Conservation (phyloP, 139 green algal genomes). For the Chlamydomonas sphaeroides region DNA sequence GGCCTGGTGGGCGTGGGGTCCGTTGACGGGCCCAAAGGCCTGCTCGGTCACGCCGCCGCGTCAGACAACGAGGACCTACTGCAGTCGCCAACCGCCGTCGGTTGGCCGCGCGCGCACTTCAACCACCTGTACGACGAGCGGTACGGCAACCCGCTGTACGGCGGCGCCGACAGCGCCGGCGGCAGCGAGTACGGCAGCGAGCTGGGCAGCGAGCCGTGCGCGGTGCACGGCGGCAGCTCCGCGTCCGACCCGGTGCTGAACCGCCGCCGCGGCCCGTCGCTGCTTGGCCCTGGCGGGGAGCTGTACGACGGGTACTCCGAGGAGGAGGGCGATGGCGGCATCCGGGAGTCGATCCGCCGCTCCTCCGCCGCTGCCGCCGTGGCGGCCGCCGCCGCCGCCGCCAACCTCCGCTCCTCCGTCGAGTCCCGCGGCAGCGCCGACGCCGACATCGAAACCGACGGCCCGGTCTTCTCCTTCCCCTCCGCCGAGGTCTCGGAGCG, state of each 20-base stretch:
- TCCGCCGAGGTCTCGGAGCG: not conserved
- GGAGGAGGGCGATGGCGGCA: not conserved
- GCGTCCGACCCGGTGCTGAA: not conserved
- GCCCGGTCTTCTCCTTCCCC: slow-evolving; percentile 14
- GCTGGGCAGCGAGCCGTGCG: not conserved
- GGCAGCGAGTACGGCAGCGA: slow-evolving; percentile 1
- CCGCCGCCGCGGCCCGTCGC: not conserved
- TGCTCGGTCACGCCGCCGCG: too few species aligned
- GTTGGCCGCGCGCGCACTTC: not conserved
- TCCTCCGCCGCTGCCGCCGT: not conserved
- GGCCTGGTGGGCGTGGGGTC: too few species aligned
- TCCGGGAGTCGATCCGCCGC: not conserved
- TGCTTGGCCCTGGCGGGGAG: not conserved
- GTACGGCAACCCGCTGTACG: too few species aligned
- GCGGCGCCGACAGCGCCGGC: not conserved
- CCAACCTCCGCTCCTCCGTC: not conserved
- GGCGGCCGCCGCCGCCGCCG: not conserved
- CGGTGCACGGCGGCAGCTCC: not conserved
- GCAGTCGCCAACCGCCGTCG: too few species aligned
- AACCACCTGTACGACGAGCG: not conserved
- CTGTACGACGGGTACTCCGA: slow-evolving; percentile 26
- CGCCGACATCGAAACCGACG: not conserved
- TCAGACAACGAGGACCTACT: too few species aligned
- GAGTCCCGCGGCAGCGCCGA: not conserved
- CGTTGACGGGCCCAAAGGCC: too few species aligned